These are phyloP conservation scores for Pterula multifida DNA, from an alignment of 1,284 basidiomycete genomes.

Conservation along the genomic window DNA sequence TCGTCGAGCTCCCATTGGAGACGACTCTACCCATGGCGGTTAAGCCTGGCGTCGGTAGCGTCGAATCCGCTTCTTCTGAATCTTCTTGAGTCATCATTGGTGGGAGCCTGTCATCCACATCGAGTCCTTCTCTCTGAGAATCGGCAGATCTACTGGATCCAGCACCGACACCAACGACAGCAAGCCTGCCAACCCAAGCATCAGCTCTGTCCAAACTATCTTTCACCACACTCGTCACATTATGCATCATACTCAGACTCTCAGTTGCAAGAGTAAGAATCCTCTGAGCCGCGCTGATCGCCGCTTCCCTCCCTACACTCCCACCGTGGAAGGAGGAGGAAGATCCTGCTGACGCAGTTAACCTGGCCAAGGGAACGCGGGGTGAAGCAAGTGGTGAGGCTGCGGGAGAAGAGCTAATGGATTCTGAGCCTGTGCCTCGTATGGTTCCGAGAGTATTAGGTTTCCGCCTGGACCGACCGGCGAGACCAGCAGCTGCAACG, in stretches of 20 bases:
- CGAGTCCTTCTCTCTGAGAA: neutral
- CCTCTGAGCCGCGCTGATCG: constrained; percentile 56
- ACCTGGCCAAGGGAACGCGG: constrained; percentile 8
- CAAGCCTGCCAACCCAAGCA: constrained; percentile 39
- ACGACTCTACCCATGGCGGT: neutral
- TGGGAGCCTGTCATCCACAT: neutral
- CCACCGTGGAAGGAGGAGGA: constrained; percentile 10
- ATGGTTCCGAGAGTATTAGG: constrained; percentile 1
- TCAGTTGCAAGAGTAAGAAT: constrained; percentile 81
- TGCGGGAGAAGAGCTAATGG: constrained; percentile 14
- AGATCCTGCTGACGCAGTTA: neutral
- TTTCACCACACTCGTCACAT: constrained; percentile 77
- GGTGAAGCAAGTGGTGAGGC: constrained; percentile 20
- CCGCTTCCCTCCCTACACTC: constrained; percentile 19
- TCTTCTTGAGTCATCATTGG: neutral
- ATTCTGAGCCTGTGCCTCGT: constrained; percentile 7
- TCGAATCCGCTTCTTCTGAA: neutral
- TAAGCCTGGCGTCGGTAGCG: neutral
- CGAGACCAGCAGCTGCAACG: constrained; percentile 6
- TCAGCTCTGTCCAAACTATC: constrained; percentile 85
- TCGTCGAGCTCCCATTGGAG: neutral
- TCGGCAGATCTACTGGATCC: neutral
- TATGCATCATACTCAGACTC: constrained; percentile 83
- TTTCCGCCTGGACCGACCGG: constrained; percentile 11
- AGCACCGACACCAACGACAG: constrained; percentile 1